These are phyloP conservation scores for Botrytis sinoallii DNA, from an alignment of 2,329 filamentous ascomycete species.

Conservation along the genomic window DNA sequence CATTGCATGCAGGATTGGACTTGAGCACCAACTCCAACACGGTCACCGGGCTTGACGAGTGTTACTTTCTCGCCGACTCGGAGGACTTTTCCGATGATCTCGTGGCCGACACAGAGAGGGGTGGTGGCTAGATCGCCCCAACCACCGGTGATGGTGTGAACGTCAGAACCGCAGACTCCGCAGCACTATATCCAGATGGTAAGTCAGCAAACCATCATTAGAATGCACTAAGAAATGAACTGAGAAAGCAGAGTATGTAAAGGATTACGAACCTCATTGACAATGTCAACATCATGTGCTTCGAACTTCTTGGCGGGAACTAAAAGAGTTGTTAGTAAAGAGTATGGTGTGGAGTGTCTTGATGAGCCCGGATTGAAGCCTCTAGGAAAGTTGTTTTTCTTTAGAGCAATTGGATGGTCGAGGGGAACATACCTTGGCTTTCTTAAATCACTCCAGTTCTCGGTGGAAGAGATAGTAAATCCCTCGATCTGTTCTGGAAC, in stretches of 20 bases:
- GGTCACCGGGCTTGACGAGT: slow-evolving; percentile 48
- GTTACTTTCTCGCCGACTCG: slow-evolving; percentile 62
- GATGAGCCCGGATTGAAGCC: no score
- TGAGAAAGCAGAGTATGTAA: not conserved
- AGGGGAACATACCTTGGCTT: slow-evolving; percentile 25
- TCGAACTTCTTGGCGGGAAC: slow-evolving; percentile 66
- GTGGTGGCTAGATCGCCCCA: slow-evolving; percentile 24
- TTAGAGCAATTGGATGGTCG: not conserved
- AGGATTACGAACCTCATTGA: slow-evolving; percentile 56
- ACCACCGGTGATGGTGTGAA: slow-evolving; percentile 34
- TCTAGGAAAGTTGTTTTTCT: no score
- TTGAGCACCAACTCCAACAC: slow-evolving; percentile 53
- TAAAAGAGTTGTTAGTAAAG: not conserved
- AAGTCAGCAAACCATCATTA: not conserved
- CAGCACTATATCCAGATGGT: slow-evolving; percentile 33
- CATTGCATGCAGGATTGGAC: slow-evolving; percentile 49
- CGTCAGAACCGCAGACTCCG: slow-evolving; percentile 45
- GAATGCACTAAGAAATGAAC: no score
- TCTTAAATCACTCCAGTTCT: slow-evolving; percentile 32
- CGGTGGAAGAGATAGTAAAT: slow-evolving; percentile 49
- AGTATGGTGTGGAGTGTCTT: not conserved
- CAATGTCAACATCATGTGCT: slow-evolving; percentile 81
- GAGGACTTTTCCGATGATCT: slow-evolving; percentile 45
- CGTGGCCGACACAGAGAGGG: slow-evolving; percentile 44
- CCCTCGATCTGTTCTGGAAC: slow-evolving; percentile 56